A percentile compares a stretch with the other conserved stretches of the same genome.
phyloP scores from a whole-genome alignment of 1,139 yeast species.

The Waltiozyma sp. region DNA sequence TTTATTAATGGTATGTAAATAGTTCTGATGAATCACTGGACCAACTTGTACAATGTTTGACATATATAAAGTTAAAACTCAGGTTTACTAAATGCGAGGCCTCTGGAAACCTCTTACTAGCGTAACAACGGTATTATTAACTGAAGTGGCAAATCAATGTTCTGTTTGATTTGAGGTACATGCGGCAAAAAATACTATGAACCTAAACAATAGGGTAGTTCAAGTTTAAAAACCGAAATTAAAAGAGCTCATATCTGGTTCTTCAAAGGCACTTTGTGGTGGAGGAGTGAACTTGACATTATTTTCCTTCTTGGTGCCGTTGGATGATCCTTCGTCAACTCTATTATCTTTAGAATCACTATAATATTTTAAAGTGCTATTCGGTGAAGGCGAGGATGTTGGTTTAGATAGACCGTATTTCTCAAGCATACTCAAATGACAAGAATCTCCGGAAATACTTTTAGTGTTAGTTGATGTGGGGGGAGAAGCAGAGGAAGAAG shows the following conservation, averaged over 20 bases:
- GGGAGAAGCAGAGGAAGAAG: not conserved
- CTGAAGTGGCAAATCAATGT: no score
- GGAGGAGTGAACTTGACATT: slow-evolving; percentile 21
- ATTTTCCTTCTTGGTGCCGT: slow-evolving; percentile 4
- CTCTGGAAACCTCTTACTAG: no score
- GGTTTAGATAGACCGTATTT: slow-evolving; percentile 15
- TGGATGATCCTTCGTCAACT: not conserved
- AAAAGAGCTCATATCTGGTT: slow-evolving; percentile 76
- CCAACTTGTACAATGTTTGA: no score
- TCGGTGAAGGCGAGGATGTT: no score
- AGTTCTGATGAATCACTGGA: not conserved
- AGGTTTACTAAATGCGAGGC: no score
- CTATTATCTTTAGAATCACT: no score
- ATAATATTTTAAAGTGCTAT: no score
- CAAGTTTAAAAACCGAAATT: slow-evolving; percentile 40
- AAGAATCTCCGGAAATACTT: not conserved
- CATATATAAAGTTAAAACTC: no score
- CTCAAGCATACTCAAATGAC: slow-evolving; percentile 10
- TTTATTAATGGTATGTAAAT: not conserved
- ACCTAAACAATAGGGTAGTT: no score
- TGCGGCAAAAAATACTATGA: no score
- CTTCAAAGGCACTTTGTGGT: slow-evolving; percentile 51
- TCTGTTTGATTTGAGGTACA: no score
- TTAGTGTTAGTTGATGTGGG: not conserved
- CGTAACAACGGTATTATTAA: no score